A percentile compares a stretch with the other conserved stretches of the same genome.
Evolutionary conservation across 305 asterid species (phyloP).

Genomic region (Ilex paraguariensis): DNA sequence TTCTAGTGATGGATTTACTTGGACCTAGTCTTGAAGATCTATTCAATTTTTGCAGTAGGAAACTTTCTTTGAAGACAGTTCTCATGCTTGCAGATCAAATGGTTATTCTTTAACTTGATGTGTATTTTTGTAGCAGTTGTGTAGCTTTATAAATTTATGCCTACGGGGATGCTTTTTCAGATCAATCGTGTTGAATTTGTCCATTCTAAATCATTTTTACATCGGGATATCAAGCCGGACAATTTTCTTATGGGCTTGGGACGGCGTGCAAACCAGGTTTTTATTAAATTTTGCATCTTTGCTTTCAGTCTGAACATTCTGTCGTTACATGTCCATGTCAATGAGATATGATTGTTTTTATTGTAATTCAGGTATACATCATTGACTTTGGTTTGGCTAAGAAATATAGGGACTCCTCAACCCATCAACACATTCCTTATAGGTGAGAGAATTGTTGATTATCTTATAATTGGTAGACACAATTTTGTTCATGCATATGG

Average conservation of each 20-base stretch:
- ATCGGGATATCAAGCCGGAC: slow-evolving; percentile 96
- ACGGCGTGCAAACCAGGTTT: slow-evolving; percentile 91
- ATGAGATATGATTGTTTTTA: neutral
- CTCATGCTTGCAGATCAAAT: slow-evolving; percentile 54
- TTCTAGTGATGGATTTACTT: slow-evolving; percentile 46
- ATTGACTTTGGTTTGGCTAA: slow-evolving; percentile 95
- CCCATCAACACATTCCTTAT: slow-evolving; percentile 91
- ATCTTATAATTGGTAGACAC: no score
- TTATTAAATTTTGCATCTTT: neutral
- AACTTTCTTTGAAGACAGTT: slow-evolving; percentile 45
- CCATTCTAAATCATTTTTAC: slow-evolving; percentile 87
- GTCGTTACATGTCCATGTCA: neutral
- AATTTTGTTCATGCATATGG: no score
- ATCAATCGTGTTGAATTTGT: slow-evolving; percentile 79
- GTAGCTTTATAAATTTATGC: slow-evolving; percentile 7
- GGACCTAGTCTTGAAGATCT: slow-evolving; percentile 50
- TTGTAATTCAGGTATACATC: slow-evolving; percentile 57
- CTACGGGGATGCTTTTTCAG: slow-evolving; percentile 14
- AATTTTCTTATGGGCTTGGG: slow-evolving; percentile 98
- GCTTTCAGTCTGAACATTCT: neutral
- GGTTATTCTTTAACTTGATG: slow-evolving; percentile 18
- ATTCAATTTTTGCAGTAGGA: slow-evolving; percentile 46
- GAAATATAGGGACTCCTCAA: slow-evolving; percentile 76
- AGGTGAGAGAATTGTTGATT: slow-evolving; percentile 35
- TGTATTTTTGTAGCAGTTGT: neutral